Conservation (phyloP, 2,329 filamentous ascomycete species). For the Cladosporium cucumerinum region DNA sequence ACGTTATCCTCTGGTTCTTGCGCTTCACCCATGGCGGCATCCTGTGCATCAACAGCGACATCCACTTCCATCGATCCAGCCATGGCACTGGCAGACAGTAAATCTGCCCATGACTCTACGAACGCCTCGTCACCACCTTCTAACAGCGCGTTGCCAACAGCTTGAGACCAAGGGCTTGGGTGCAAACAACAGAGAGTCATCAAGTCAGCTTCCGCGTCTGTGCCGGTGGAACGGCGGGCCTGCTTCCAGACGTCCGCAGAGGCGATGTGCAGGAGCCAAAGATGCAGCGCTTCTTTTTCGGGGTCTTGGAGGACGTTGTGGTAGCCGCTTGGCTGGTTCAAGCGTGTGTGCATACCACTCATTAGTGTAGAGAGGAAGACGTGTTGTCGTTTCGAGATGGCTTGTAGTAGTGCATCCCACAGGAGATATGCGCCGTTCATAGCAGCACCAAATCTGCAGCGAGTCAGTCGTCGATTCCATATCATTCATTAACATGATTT, state of each 20-base stretch:
- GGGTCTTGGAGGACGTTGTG: slow-evolving; percentile 25
- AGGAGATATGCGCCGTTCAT: slow-evolving; percentile 46
- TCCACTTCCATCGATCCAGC: slow-evolving; percentile 8
- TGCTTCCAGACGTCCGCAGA: slow-evolving; percentile 13
- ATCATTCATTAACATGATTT: too few relatives aligned
- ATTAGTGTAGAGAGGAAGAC: slow-evolving; percentile 40
- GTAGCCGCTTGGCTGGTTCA: slow-evolving; percentile 30
- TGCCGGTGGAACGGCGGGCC: neutral
- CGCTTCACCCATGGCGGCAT: slow-evolving; percentile 5
- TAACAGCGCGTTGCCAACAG: slow-evolving; percentile 36
- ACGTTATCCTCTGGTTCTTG: neutral
- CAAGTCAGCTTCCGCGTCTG: slow-evolving; percentile 18
- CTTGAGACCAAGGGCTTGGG: slow-evolving; percentile 38
- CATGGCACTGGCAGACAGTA: slow-evolving; percentile 35
- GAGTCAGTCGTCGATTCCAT: neutral
- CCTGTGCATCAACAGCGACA: neutral
- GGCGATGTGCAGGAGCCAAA: slow-evolving; percentile 51
- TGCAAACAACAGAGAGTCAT: slow-evolving; percentile 37
- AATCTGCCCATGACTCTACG: slow-evolving; percentile 28
- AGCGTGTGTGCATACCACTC: slow-evolving; percentile 37
- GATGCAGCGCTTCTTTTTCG: slow-evolving; percentile 42
- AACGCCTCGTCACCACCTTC: slow-evolving; percentile 25
- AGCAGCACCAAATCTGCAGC: slow-evolving; percentile 29
- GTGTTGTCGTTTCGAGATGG: slow-evolving; percentile 35
- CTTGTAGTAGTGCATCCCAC: slow-evolving; percentile 41